Base-by-base conservation (phyloP, 2,329 filamentous ascomycete species). In the Epichloe brachyelytri region DNA sequence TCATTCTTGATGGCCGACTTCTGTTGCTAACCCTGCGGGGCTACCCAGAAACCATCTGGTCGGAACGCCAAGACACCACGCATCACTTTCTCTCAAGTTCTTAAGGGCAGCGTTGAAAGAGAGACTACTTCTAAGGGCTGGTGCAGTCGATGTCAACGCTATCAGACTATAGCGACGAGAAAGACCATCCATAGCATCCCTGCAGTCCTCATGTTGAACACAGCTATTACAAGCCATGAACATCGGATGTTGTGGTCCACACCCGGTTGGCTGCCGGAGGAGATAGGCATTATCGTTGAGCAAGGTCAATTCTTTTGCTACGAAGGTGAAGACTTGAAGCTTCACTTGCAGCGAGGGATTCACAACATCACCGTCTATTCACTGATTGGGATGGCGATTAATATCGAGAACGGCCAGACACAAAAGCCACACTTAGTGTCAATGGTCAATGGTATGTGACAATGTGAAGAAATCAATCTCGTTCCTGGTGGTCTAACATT, bases 241-340 rank as follows among this genome's bases (percentile, higher is more conserved):
- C 80, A 88, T 37, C 83, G 84, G 59, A 78, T 85, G 53, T 75
- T 95, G 15, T 98, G 94, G 94, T 81, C 87, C 1, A 88, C 83
- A 12, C 88, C 88, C 0, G 88, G 87, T 15, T 98, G 91, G 84
- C 73, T 98, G 12, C 93, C 93, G 0, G 86, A 93, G 62, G 89
- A 97, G 64, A 90, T 98, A 60, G 93, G 93, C 38, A 80, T 98
- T 61, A 87, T 95, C 52, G 80, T 95, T 52, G 87, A 94, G 53
- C 81, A 87, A 60, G 88, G 88, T n/a, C 87, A 95, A 62, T 87
- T 97, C 62, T 90, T 88, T 67, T 96, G 90, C 66, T 97, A 89
- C 57, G 90, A 98, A 66, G 91, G 93, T 2, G 85, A 95, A 49
- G 90, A 97, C 60, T 68, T 98, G 56, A 85, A 84, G 62, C 69